Percentiles rank a stretch among this genome's conserved stretches.
phyloP scores from a whole-genome alignment of 108 stramenopile species.

The Aurantiochytrium sp. region DNA sequence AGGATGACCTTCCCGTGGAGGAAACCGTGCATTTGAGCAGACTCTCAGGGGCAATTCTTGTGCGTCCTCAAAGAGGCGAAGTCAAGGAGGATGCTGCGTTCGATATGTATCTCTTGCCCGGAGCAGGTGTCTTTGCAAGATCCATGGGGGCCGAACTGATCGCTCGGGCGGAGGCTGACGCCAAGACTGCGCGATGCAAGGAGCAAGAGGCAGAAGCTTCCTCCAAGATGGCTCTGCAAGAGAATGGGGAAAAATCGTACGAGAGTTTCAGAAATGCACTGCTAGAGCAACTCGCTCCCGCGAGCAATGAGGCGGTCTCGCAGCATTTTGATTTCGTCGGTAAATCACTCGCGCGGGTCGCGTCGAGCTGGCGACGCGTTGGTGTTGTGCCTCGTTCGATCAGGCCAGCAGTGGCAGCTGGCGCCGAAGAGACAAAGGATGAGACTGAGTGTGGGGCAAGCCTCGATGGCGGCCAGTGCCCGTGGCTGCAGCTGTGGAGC shows the following conservation, averaged over 20 bases:
- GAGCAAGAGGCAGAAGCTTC: neutral
- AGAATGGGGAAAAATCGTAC: neutral
- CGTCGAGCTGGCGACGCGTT: too few relatives aligned
- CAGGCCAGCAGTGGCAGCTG: neutral
- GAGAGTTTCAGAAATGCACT: neutral
- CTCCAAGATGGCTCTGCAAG: neutral
- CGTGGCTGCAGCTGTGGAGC: neutral
- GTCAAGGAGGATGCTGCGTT: neutral
- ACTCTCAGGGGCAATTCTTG: neutral
- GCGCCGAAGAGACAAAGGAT: neutral
- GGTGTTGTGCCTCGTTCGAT: too few relatives aligned
- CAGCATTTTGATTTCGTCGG: neutral
- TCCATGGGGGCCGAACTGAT: neutral
- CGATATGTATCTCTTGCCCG: neutral
- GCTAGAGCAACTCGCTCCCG: neutral
- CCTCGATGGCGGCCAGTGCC: neutral
- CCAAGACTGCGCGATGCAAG: neutral
- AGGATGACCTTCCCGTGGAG: neutral
- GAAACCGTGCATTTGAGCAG: neutral
- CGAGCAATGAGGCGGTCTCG: neutral
- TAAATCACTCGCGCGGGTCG: too few relatives aligned
- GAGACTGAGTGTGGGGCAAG: neutral
- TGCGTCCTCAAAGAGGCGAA: neutral
- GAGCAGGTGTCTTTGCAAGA: neutral
- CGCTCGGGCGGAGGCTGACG: neutral